These are phyloP conservation scores for Cymbopogon citratus DNA, from an alignment of 176 grass and related monocot genomes.

Conservation along the genomic window DNA sequence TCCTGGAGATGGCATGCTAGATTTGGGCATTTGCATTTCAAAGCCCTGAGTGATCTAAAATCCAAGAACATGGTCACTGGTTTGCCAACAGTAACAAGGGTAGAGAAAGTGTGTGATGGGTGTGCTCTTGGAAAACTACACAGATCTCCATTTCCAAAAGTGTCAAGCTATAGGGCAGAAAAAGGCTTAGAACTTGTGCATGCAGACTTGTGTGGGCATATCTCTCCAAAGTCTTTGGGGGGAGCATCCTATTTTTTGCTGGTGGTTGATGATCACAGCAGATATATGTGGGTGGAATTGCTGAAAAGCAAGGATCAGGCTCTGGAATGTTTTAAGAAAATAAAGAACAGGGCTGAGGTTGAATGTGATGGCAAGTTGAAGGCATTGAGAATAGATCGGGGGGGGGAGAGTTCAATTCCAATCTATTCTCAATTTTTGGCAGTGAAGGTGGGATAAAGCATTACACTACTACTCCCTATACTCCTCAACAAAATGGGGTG, in stretches of 20 bases:
- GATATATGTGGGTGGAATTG: neutral
- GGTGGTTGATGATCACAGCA: neutral
- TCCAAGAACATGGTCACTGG: too few relatives aligned
- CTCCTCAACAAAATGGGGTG: neutral
- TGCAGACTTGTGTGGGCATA: too few relatives aligned
- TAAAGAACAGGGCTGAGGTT: neutral
- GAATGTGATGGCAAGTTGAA: neutral
- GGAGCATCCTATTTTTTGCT: neutral
- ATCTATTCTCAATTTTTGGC: neutral
- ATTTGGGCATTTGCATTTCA: too few relatives aligned
- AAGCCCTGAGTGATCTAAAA: too few relatives aligned
- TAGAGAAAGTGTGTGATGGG: too few relatives aligned
- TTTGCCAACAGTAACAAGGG: too few relatives aligned
- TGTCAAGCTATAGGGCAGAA: too few relatives aligned
- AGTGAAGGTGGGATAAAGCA: neutral
- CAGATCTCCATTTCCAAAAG: too few relatives aligned
- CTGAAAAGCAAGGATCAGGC: neutral
- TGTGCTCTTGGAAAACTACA: too few relatives aligned
- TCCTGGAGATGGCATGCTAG: too few relatives aligned
- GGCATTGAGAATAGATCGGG: neutral
- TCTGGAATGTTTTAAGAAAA: neutral
- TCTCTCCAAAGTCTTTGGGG: neutral
- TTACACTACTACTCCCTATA: neutral
- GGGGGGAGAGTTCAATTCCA: neutral
- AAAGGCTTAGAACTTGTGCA: too few relatives aligned